Conservation (phyloP, 2,329 filamentous ascomycete species). For the Scytalidium sp. region DNA sequence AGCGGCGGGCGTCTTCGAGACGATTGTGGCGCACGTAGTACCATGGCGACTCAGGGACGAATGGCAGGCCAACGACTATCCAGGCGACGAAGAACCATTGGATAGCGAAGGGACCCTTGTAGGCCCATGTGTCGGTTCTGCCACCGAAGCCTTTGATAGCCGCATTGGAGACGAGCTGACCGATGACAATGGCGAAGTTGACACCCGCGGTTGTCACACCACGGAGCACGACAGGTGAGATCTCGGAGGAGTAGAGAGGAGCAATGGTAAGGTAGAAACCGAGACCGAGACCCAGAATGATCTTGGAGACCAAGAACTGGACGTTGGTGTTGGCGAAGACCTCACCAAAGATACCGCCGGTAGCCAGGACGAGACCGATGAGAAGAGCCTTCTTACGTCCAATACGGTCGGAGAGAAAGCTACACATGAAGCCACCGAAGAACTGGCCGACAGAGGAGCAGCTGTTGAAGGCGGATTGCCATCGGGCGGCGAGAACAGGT, state of each 20-base stretch:
- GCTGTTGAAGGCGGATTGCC: conserved; percentile 48
- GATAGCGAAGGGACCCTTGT: conserved; percentile 48
- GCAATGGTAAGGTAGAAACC: conserved; percentile 50
- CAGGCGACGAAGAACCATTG: conserved; percentile 52
- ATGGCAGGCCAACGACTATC: conserved; percentile 42
- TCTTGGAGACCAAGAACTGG: conserved; percentile 5
- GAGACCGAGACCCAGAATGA: conserved; percentile 42
- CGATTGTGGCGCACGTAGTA: conserved; percentile 43
- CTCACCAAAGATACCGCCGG: conserved; percentile 30
- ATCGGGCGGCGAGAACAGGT: conserved; percentile 42
- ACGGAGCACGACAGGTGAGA: conserved; percentile 39
- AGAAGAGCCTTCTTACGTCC: conserved; percentile 34
- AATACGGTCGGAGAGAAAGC: conserved; percentile 38
- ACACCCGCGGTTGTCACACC: conserved; percentile 46
- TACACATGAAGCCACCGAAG: conserved; percentile 44
- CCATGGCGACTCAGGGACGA: conserved; percentile 44
- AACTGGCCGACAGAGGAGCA: conserved; percentile 42
- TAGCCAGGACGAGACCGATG: conserved; percentile 25
- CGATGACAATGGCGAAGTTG: conserved; percentile 48
- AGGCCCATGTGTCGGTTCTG: conserved; percentile 51
- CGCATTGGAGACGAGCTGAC: conserved; percentile 55
- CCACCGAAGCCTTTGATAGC: conserved; percentile 54
- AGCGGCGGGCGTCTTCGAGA: conserved; percentile 42
- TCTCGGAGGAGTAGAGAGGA: conserved; percentile 42
- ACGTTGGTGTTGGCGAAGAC: conserved; percentile 23